phyloP scores from a whole-genome alignment of 768 basidiomycete genomes.

The Rhodotorula taiwanensis region DNA sequence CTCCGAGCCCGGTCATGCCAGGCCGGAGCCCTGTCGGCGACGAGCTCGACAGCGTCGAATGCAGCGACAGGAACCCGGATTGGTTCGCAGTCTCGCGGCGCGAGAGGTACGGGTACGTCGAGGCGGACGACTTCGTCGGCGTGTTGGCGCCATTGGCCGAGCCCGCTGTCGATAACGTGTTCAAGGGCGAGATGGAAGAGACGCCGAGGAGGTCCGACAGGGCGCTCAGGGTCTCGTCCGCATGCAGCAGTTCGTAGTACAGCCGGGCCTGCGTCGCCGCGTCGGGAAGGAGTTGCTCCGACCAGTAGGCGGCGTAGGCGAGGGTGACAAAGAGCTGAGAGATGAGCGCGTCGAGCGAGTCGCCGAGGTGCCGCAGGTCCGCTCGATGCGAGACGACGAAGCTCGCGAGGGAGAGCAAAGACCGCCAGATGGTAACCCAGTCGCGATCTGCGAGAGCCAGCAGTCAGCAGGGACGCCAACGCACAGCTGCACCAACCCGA shows the following conservation, averaged over 20 bases:
- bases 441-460: slow-evolving; percentile 10
- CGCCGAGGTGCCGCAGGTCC: not conserved
- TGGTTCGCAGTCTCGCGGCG: too few relatives aligned
- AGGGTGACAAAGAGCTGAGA: slow-evolving; percentile 32
- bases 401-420: slow-evolving; percentile 26
- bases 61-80: not conserved
- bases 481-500: too few relatives aligned
- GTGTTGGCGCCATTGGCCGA: not conserved
- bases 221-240: slow-evolving; percentile 12
- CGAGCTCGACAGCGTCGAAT: not conserved
- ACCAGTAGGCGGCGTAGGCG: slow-evolving; percentile 35
- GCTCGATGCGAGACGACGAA: slow-evolving; percentile 18
- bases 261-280: slow-evolving; percentile 5
- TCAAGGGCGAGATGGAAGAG: slow-evolving; percentile 9
- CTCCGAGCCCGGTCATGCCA: too few relatives aligned
- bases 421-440: slow-evolving; percentile 31
- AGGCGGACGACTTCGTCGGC: not conserved
- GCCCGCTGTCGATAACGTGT: too few relatives aligned
- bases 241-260: slow-evolving; percentile 18
- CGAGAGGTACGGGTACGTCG: too few relatives aligned
- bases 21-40: not conserved
- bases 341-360: slow-evolving; percentile 25
- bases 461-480: too few relatives aligned
- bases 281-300: slow-evolving; percentile 21
- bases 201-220: slow-evolving; percentile 30